Evolutionary conservation across 352 stramenopile genomes (phyloP).

Genomic region (Elongisporangium anandrum): DNA sequence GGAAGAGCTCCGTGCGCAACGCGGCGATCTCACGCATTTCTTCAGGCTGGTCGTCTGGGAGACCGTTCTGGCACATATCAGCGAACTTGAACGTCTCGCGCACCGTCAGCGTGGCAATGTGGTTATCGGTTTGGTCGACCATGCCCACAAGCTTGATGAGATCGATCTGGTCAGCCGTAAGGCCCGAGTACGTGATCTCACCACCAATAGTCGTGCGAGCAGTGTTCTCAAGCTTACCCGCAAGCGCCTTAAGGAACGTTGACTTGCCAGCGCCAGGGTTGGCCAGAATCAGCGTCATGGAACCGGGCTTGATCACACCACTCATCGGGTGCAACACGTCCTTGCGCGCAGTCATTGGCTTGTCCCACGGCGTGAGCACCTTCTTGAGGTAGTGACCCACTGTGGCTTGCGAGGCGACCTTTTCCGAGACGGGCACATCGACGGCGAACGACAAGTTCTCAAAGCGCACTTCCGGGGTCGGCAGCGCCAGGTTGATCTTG

Average conservation of each 20-base stretch:
- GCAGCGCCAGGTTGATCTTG: conserved; percentile 52
- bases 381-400: conserved; percentile 47
- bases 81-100: conserved; percentile 89
- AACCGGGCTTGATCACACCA: conserved; percentile 81
- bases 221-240: conserved; percentile 51
- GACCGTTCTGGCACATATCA: conserved; percentile 86
- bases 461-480: conserved; percentile 61
- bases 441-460: conserved; percentile 61
- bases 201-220: conserved; percentile 40
- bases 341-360: conserved; percentile 31
- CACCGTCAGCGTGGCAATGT: conserved; percentile 91
- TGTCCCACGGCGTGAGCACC: conserved; percentile 52
- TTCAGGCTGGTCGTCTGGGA: conserved; percentile 49
- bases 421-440: conserved; percentile 27
- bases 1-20: conserved; percentile 64
- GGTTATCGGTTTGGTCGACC: conserved; percentile 77
- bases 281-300: conserved; percentile 57
- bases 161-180: conserved; percentile 49
- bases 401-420: conserved; percentile 36
- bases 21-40: conserved; percentile 69
- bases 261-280: conserved; percentile 75
- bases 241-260: conserved; percentile 71
- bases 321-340: conserved; percentile 61
- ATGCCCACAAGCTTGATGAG: conserved; percentile 60
- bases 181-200: conserved; percentile 59